Evolutionary conservation across 352 stramenopile species (phyloP).

Genomic region (Pythium coloratum): DNA sequence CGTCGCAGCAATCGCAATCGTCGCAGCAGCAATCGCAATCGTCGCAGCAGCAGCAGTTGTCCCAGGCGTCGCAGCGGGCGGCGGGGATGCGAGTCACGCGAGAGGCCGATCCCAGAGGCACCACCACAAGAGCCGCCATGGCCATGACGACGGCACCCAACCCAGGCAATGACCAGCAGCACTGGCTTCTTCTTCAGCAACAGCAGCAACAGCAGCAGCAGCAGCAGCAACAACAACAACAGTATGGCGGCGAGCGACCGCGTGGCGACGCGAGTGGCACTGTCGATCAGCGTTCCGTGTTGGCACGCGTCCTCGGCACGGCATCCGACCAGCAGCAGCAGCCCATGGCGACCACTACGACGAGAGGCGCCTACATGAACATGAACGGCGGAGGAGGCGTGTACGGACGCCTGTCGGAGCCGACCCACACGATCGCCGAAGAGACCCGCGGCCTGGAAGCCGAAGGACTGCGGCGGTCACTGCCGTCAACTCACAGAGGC

Average conservation of each 20-base stretch:
- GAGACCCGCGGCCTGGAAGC: neutral
- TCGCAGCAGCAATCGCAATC: no score
- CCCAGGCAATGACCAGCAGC: neutral
- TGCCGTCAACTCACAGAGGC: constrained; percentile 5
- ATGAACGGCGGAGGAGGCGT: constrained; percentile 1
- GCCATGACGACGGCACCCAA: neutral
- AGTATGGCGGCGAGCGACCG: neutral
- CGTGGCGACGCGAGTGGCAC: neutral
- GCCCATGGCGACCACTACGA: neutral
- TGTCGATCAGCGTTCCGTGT: constrained; percentile 1
- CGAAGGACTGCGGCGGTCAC: constrained; percentile 1
- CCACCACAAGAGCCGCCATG: neutral
- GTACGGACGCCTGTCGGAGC: constrained; percentile 20
- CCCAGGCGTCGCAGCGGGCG: no score
- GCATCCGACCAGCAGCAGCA: neutral
- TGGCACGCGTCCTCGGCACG: neutral
- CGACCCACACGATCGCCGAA: constrained; percentile 14
- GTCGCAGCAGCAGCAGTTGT: no score
- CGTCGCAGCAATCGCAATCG: no score
- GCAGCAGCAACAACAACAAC: neutral
- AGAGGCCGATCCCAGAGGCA: no score
- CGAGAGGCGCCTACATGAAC: neutral
- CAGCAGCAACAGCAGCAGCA: neutral
- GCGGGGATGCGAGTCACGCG: neutral
- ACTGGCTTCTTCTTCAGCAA: neutral